Evolutionary conservation across 371 early-diverging fungal genomes (phyloP).

Genomic region (Capillidium heterosporum): DNA sequence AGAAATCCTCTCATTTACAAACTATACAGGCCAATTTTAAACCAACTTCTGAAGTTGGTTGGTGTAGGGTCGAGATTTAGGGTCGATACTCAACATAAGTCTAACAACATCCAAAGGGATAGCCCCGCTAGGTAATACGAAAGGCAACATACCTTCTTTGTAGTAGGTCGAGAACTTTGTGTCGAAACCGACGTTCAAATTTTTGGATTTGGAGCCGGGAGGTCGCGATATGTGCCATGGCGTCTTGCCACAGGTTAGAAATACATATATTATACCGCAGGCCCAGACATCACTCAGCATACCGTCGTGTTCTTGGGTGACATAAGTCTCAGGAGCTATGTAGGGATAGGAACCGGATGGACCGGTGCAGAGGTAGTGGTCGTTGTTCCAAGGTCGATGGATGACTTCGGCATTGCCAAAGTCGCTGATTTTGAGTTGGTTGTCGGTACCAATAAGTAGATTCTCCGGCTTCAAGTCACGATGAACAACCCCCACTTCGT

Average conservation of each 20-base stretch:
- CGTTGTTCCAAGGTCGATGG: slow-evolving; percentile 50
- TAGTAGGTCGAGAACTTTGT: too few relatives aligned
- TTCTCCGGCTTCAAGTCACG: slow-evolving; percentile 71
- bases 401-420: slow-evolving; percentile 56
- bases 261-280: slow-evolving; percentile 61
- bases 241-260: slow-evolving; percentile 31
- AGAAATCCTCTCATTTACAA: too few relatives aligned
- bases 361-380: slow-evolving; percentile 42
- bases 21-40: too few relatives aligned
- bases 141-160: too few relatives aligned
- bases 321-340: slow-evolving; percentile 72
- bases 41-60: too few relatives aligned
- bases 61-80: too few relatives aligned
- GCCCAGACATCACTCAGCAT: slow-evolving; percentile 68
- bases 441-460: slow-evolving; percentile 45
- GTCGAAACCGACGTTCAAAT: too few relatives aligned
- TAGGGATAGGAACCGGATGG: slow-evolving; percentile 78
- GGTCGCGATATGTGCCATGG: slow-evolving; percentile 28
- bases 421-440: slow-evolving; percentile 75
- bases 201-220: slow-evolving; percentile 15
- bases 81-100: too few relatives aligned
- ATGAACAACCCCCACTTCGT: slow-evolving; percentile 36
- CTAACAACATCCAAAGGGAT: too few relatives aligned
- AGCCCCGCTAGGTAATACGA: too few relatives aligned
- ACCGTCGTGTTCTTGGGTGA: slow-evolving; percentile 49